Evolutionary conservation across 1,284 basidiomycete genomes (phyloP).

Genomic region (Leucoagaricus sp.): DNA sequence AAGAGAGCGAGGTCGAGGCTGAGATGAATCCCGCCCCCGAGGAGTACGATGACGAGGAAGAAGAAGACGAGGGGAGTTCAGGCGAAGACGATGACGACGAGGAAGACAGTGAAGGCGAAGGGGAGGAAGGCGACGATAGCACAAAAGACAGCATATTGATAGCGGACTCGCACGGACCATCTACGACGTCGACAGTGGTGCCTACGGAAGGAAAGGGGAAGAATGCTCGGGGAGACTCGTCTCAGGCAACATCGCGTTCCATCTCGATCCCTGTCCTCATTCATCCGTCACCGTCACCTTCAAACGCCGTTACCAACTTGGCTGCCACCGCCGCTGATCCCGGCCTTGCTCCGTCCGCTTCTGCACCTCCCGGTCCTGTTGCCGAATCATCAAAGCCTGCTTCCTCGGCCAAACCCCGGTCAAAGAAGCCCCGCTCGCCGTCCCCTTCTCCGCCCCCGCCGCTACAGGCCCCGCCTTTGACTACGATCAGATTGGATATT

Average conservation of each 20-base stretch:
- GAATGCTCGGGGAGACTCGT: constrained; percentile 9
- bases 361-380: constrained; percentile 18
- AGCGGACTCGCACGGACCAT: constrained; percentile 10
- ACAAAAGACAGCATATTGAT: constrained; percentile 11
- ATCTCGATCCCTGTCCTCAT: constrained; percentile 30
- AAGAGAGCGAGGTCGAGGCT: constrained; percentile 15
- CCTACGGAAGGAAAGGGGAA: constrained; percentile 1
- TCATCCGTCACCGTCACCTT: constrained; percentile 20
- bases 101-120: constrained; percentile 12
- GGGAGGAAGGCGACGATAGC: constrained; percentile 10
- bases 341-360: constrained; percentile 14
- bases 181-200: constrained; percentile 13
- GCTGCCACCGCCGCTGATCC: constrained; percentile 13
- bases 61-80: constrained; percentile 7
- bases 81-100: constrained; percentile 14
- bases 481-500: constrained; percentile 72
- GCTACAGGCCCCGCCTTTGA: constrained; percentile 51
- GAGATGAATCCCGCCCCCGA: constrained; percentile 7
- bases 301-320: constrained; percentile 14
- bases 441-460: constrained; percentile 62
- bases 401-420: constrained; percentile 38
- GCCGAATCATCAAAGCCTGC: constrained; percentile 18
- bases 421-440: constrained; percentile 54
- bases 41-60: constrained; percentile 15
- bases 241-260: constrained; percentile 12